Percentiles rank a stretch among this genome's conserved stretches.
Evolutionary conservation across 169 alveolate genomes (phyloP).

Genomic region (Plasmodium sp.): DNA sequence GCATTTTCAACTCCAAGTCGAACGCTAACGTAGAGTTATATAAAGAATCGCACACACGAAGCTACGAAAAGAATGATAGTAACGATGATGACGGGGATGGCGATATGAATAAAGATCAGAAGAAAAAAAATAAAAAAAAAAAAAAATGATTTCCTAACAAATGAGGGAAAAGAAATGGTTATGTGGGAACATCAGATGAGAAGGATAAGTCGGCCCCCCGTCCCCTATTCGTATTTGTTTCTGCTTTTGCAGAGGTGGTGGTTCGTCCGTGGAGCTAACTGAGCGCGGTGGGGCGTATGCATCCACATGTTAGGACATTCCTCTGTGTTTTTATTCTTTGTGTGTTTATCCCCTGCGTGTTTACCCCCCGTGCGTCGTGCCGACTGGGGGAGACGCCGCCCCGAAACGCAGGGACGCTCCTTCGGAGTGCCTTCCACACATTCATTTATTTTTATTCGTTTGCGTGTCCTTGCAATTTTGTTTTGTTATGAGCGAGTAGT

Average conservation of each 20-base stretch:
- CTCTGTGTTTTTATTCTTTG: background rate
- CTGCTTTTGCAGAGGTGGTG: background rate
- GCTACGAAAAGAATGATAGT: slow-evolving; percentile 16
- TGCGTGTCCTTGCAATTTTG: slow-evolving; percentile 57
- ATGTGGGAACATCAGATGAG: background rate
- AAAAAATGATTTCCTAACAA: background rate
- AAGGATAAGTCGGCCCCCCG: background rate
- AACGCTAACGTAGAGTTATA: background rate
- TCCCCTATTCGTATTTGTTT: background rate
- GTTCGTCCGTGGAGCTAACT: background rate
- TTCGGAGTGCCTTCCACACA: background rate
- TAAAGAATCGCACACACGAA: background rate
- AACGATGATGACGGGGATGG: slow-evolving; percentile 11
- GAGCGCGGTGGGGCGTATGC: background rate
- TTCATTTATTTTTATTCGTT: slow-evolving; percentile 8
- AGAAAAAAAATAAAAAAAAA: slow-evolving; percentile 8
- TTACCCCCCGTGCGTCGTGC: background rate
- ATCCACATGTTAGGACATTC: background rate
- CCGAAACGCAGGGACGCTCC: background rate
- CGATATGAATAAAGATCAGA: slow-evolving; percentile 14
- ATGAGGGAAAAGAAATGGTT: background rate
- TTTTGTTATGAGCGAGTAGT: slow-evolving; percentile 54
- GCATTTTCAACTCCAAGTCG: slow-evolving; percentile 9
- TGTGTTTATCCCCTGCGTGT: background rate
- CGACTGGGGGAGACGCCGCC: background rate